Evolutionary conservation across 352 stramenopile genomes (phyloP).

Genomic region (Phytopythium ostracodes): DNA sequence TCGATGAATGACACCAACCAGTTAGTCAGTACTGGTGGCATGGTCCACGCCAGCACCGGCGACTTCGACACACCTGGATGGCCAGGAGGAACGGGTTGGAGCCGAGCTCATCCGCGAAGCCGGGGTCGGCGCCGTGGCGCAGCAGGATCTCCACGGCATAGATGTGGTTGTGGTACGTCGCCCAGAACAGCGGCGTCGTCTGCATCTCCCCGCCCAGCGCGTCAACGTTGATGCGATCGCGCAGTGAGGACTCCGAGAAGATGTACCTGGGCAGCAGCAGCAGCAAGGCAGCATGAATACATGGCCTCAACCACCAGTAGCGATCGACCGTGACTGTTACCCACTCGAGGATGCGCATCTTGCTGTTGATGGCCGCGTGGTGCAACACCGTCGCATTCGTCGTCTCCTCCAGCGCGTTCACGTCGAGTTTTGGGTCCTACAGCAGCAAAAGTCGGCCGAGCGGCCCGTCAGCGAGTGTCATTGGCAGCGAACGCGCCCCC

Average conservation of each 20-base stretch:
- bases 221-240: slow-evolving; percentile 37
- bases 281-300: too few species aligned
- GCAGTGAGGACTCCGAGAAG: slow-evolving; percentile 32
- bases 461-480: neutral
- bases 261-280: slow-evolving; percentile 32
- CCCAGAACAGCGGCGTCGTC: slow-evolving; percentile 78
- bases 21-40: neutral
- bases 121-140: slow-evolving; percentile 49
- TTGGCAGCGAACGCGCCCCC: neutral
- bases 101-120: slow-evolving; percentile 42
- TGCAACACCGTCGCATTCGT: slow-evolving; percentile 72
- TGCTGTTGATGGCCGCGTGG: slow-evolving; percentile 72
- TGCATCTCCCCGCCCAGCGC: slow-evolving; percentile 45
- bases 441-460: neutral
- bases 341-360: slow-evolving; percentile 74
- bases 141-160: slow-evolving; percentile 74
- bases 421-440: slow-evolving; percentile 47
- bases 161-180: slow-evolving; percentile 70
- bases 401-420: slow-evolving; percentile 44
- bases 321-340: too few species aligned
- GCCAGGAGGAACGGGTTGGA: slow-evolving; percentile 64
- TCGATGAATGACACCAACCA: neutral
- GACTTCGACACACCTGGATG: slow-evolving; percentile 32
- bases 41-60: neutral
- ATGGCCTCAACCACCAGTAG: neutral